Evolutionary conservation across 148 eudicot genomes (phyloP), one percentile per base, ranked within the genome.

Genomic region (Nepenthes mirabilis): DNA sequence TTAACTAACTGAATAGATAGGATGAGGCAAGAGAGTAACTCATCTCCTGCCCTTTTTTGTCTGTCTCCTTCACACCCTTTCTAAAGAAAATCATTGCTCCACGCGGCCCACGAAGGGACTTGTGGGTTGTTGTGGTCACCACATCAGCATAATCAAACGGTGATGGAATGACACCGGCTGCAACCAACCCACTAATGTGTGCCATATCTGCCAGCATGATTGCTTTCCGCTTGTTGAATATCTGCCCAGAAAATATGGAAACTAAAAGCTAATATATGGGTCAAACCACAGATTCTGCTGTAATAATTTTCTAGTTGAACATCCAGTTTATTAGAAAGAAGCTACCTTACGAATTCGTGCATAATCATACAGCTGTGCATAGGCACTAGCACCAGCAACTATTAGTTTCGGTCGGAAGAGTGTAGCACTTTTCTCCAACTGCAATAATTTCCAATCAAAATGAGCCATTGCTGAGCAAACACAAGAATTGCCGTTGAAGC

Each of bases 321-420:
- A 50, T 37, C 33, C 37, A 14, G 56, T 2, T 56, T 48, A 58
- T 12, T 49, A 47, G 23, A 37, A 11, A 57, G 58, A 63, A 33
- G 36, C 74, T 77, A 87, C 97, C 97, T 85, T 83, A 55, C 97
- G 82, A 59, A 91, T 81, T 50, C 89, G 93, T 14, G 66, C 93
- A 68, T 91, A 91, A 61, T 91, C 97, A 74, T 87, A 91, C 56
- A 91, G 90, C 33, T 93, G 89, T 47, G 97, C 83, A 72, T 91
- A 91, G 35, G 97, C 97, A 80, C 97, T 91, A 55, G 97, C 97
- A 72, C 97, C 97, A 69, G 99, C 99, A 79, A 93, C 85, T 57
- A 93, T 93, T 45, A 93, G 67, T 65, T 93, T 93, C 50, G 99
- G 99, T 80, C 99, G 75, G 85, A 88, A 93, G 64, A 93, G 81